Base-by-base conservation (phyloP, 2,329 filamentous ascomycete species). In the Aspergillus intermedius region DNA sequence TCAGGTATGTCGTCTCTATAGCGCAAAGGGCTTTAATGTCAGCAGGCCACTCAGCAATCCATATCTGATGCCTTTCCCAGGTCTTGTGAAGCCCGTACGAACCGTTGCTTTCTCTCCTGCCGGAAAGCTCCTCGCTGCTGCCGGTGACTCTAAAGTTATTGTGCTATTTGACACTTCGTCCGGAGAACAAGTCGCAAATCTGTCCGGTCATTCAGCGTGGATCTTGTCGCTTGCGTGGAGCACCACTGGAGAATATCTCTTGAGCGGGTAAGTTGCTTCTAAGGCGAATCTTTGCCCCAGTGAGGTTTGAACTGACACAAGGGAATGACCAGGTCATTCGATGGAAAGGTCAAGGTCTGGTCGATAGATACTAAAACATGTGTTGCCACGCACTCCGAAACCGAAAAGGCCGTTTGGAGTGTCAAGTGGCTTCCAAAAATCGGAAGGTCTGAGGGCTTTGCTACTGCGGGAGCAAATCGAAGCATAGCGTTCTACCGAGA, bases 331-430 rank as follows among this genome's bases (percentile, higher is more conserved):
- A 81, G 79, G 43, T 83, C 87, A 1, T 89, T 94, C 67, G 91
- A 97, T 63, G 91, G 93, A 34, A 96, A 95, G 69, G 88, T 87
- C 52, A 96, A 95, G 70, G 87, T 97, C 25, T 98, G 93, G 93
- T 91, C 88, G 25, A 81, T 96, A 50, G 90, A 95, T 60, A 81
- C 84, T 30, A 80, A 83, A 49, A 77, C 78, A 4, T 97, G 93
- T 64, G 93, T 98, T 41, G 90, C 91, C 10, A 98, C 93, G 8
- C 89, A 95, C 65, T 91, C 86, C 49, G 91, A 97, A 73, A 90
- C 88, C 5, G 91, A 91, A 54, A 87, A 87, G 69, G 80, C 84
- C 0, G 65, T 97, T 2, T 96, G 91, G 87, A 81, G 82, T 47
- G 88, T 91, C 23, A 85, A 82, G 61, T 95, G 89, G 89, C 69